Percentiles rank a stretch among this genome's conserved stretches.
Evolutionary conservation across 2,329 filamentous ascomycete species (phyloP).

Genomic region (Microsporum audouinii): DNA sequence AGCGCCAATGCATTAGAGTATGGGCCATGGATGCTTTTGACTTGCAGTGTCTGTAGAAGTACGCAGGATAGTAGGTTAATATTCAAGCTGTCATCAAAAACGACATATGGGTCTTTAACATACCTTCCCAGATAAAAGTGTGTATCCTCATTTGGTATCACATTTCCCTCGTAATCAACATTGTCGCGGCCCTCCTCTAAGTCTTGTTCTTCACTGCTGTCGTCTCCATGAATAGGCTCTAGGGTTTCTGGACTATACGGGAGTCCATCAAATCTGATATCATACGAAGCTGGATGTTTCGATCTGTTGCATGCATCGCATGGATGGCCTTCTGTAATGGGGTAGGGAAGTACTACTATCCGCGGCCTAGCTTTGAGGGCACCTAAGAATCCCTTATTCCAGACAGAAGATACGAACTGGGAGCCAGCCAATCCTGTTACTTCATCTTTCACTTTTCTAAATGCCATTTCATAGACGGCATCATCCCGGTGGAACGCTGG

Average conservation of each 20-base stretch:
- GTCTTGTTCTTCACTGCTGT: conserved; percentile 32
- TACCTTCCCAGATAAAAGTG: conserved; percentile 45
- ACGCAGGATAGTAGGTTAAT: neutral
- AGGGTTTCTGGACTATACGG: conserved; percentile 57
- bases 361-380: conserved; percentile 55
- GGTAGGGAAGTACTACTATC: conserved; percentile 41
- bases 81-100: neutral
- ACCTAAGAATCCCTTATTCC: conserved; percentile 55
- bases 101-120: conserved; percentile 11
- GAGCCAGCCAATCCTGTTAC: conserved; percentile 55
- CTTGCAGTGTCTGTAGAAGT: conserved; percentile 41
- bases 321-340: conserved; percentile 35
- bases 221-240: conserved; percentile 45
- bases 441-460: conserved; percentile 61
- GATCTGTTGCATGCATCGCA: conserved; percentile 63
- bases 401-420: conserved; percentile 60
- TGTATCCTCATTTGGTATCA: conserved; percentile 34
- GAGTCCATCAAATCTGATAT: conserved; percentile 51
- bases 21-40: conserved; percentile 59
- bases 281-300: conserved; percentile 55
- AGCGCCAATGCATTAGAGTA: conserved; percentile 63
- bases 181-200: conserved; percentile 27
- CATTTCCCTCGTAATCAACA: conserved; percentile 38
- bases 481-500: conserved; percentile 55
- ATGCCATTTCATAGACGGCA: conserved; percentile 55